Evolutionary conservation across 768 basidiomycete genomes (phyloP), one percentile per base, ranked within the genome.

Genomic region (Termitomyces heimii): DNA sequence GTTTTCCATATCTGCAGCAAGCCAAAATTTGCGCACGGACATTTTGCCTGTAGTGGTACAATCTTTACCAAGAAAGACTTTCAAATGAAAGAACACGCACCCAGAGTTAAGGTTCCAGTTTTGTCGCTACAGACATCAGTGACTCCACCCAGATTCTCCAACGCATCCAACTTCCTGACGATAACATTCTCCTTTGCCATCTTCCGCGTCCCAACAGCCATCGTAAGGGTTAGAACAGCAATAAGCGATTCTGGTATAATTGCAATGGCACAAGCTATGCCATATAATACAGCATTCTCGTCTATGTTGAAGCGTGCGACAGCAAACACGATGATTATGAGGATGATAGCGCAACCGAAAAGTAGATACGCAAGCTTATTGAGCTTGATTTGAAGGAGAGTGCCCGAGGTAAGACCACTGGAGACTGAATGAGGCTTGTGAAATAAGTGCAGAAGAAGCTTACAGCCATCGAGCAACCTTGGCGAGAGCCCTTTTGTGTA

Each of bases 121-220:
- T 86, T 86, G 67, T 87, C 85, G 24, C 82, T 83, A 65, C 84
- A 86, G 39, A 77, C 72, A 62, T 76, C 71, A 4, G 71, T 73
- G 8, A 86, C 82, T 9, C 77, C 81, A 12, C 83, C 82, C 40
- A 87, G 65, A 50, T 79, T 82, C 64, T 86, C 84, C 59, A 86
- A 73, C 14, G 84, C 83, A 60, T 85, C 83, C 59, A 87, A 76
- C 53, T 82, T 77, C 34, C 83, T 76, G 16, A 85, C 82, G 55
- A 87, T 78, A 34, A 85, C 85, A 59, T 85, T 77, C 63, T 83
- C 73, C 44, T 68, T 73, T 3, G 82, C 82, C 66, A 85, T 81
- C 53, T 78, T 77, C 51, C 75, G 71, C 2, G 81, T 81, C 0
- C 82, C 83, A 26, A 81, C 75, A 7, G 84, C 81, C 68, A 86